These are phyloP conservation scores for Psidium guajava DNA, from an alignment of 345 rosid species.

Conservation along the genomic window DNA sequence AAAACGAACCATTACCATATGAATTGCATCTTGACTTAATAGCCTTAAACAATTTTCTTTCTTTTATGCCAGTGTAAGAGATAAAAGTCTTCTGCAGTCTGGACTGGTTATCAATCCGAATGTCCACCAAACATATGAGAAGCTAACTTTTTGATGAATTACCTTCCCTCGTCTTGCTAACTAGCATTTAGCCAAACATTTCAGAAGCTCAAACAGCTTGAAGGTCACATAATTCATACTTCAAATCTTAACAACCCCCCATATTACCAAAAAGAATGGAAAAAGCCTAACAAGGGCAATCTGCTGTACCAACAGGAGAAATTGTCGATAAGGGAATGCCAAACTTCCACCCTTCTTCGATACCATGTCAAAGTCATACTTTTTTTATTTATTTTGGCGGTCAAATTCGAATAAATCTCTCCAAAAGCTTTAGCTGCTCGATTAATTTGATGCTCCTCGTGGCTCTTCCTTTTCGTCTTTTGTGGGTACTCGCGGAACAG, in stretches of 20 bases:
- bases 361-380: neutral
- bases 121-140: neutral
- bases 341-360: neutral
- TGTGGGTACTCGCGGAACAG: neutral
- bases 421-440: neutral
- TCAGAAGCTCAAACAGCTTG: neutral
- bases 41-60: neutral
- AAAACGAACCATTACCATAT: neutral
- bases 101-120: neutral
- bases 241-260: neutral
- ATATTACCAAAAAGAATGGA: neutral
- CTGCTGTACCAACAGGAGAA: neutral
- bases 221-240: neutral
- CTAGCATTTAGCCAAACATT: neutral
- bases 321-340: neutral
- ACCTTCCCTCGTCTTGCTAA: neutral
- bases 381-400: neutral
- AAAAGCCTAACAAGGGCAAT: neutral
- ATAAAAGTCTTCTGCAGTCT: neutral
- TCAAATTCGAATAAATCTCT: neutral
- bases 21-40: neutral
- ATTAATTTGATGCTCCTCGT: neutral
- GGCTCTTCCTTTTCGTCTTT: neutral
- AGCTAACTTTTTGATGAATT: neutral
- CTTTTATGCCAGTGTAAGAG: neutral